phyloP scores from a whole-genome alignment of 2,329 filamentous ascomycete genomes.

The Macrophomina pseudophaseolina region DNA sequence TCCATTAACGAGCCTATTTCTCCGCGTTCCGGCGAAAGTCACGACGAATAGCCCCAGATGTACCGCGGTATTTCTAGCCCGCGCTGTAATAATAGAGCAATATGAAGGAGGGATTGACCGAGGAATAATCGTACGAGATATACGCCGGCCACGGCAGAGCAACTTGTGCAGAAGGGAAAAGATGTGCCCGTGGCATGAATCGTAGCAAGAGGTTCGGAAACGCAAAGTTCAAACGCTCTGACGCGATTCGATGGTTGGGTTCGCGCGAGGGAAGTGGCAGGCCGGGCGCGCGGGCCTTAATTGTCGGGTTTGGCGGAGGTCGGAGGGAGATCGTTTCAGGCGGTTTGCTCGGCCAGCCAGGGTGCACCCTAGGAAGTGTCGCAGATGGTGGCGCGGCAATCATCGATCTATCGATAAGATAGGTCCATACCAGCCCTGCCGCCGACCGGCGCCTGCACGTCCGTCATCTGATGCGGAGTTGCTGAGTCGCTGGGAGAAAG shows the following conservation, averaged over 20 bases:
- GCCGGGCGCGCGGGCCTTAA: not conserved
- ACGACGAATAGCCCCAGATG: not conserved
- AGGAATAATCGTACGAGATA: not conserved
- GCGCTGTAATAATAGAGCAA: not conserved
- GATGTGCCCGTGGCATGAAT: not conserved
- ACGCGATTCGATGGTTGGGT: not conserved
- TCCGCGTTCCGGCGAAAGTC: conserved; percentile 1
- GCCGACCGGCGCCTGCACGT: not conserved
- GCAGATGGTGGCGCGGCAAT: conserved; percentile 22
- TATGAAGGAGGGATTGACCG: not conserved
- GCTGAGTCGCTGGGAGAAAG: not conserved
- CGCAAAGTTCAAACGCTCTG: not conserved
- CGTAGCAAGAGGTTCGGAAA: not conserved
- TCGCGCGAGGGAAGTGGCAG: not conserved
- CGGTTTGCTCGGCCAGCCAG: not conserved
- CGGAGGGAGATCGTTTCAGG: conserved; percentile 9
- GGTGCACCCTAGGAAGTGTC: conserved; percentile 1
- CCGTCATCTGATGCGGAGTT: not conserved
- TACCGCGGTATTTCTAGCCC: not conserved
- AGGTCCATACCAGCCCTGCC: conserved; percentile 9
- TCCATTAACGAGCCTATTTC: not conserved
- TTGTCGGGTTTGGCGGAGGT: not conserved
- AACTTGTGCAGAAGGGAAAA: conserved; percentile 2
- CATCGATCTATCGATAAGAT: conserved; percentile 22
- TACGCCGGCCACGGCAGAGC: not conserved